Base-by-base conservation (phyloP, 2,329 filamentous ascomycete genomes). In the Diplodia scrobiculata region DNA sequence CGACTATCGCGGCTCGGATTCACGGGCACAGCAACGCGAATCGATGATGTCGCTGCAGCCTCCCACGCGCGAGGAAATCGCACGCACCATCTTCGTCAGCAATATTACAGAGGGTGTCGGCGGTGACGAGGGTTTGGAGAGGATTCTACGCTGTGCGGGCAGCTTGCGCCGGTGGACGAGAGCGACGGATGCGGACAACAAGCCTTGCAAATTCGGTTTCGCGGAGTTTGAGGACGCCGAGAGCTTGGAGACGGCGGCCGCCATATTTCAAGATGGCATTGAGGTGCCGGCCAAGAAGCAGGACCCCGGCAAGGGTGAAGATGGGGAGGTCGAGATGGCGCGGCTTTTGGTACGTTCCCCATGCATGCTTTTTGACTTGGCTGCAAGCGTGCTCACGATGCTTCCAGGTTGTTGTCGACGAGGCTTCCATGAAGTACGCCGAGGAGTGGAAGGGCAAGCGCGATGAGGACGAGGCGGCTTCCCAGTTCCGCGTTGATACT, bases 141-240 rank as follows among this genome's bases (percentile, higher is more conserved):
- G 84, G 66, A 86, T 99, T 45, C 80, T 99, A 51, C 81, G 85
- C 53, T 85, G 89, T n/a, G 90, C 90, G 0, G 93, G 93, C 48
- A 88, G 84, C 74, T 79, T 99, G 68, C 87, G 90, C 69, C 88
- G 92, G 72, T 99, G 93, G 92, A 92, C 93, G 69, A 84, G 91
- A 68, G 89, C 88, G 38, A 87, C 86, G 19, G 87, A 91, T 76
- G 87, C 89, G n/a, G 88, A 92, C 70, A 87, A 90, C 70, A 95
- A 94, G 79, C 88, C 88, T 66, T 89, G 89, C 78, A 89, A 89
- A 69, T 98, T 98, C 81, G 95, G 94, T 14, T 98, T 99, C 79
- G 95, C 94, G 67, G 91, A 97, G 78, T 99, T 91, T 77, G 94
- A 97, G 69, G 93, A 98, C 76, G 87, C 89, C 27, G 91, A 97